Base-by-base conservation (phyloP, 129 eudicot genomes). In the Kitagawia praeruptora region DNA sequence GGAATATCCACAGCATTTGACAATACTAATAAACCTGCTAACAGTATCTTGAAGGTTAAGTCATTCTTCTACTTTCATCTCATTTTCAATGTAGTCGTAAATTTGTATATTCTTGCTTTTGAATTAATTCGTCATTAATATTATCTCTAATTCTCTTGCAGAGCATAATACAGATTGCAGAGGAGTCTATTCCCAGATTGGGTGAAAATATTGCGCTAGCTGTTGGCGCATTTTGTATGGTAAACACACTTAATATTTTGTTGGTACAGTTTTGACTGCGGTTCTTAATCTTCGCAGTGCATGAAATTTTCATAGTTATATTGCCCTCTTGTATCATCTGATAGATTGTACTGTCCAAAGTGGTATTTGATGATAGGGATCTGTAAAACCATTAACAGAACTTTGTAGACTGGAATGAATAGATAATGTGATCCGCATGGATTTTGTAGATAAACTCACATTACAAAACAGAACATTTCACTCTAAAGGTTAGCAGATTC, bases 151-250 rank as follows among this genome's bases (percentile, higher is more conserved):
- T 80, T 44, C 8, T 56, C 61, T 31, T 82, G 82, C 97, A 95
- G 99, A 79, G 76, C 79, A 77, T 92, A 83, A 87, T 79, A 82
- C 84, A 78, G 80, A 75, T 79, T 67, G 95, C 98, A 37, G 98
- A 92, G 79, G 87, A 87, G 74, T 88, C 97, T 56, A 87, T 96
- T 38, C 99, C 99, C 76, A 87, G 98, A 58, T 85, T 90, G 79
- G 95, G 97, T 67, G 98, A 96, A 86, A 96, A 90, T 92, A 85
- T 90, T 77, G 97, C 93, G 15, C 91, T 96, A 41, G 94, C 98
- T 78, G 76, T 90, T 64, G 99, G 98, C 53, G 96, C 98, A 74
- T 85, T 90, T 79, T 96, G 97, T 87, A 78, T 85, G 96, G 99
- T 96, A 85, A 88, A 39, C 80, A 41, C n/a, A 44, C n/a, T 25